Base-by-base conservation (phyloP, 139 green algal species). In the Chlamydomonas schloesseri region DNA sequence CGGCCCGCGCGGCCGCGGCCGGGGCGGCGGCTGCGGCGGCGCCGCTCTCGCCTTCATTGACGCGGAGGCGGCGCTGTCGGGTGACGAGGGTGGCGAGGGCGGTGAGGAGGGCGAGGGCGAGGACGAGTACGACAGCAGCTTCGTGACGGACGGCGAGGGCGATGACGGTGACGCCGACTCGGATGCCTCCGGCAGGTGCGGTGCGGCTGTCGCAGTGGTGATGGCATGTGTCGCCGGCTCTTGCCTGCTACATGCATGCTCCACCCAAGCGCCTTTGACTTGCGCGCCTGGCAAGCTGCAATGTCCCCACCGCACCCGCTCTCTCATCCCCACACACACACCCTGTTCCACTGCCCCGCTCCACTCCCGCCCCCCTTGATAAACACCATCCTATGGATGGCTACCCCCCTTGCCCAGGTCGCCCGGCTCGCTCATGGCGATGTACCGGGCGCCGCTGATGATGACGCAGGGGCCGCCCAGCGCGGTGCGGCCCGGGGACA, bases 111-210 rank as follows among this genome's bases (percentile, higher is more conserved):
- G 79, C 8, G 81, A 67, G 9, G 81, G 47, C 33, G 81, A 87
- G 24, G 81, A 79, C 33, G 81, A 5, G 17, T 87, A 87, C 81
- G 81, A 87, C 11, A 67, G 69, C 53, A 80, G 69, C 53, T 87
- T 87, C 21, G 81, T 87, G 53, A 87, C 81, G 26, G 69, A 87
- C n/a, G 81, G 81, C 4, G 70, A 53, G 31, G 80, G 47, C 64
- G 31, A 13, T 20, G 50, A 17, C 14, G 69, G 3, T 3, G 55
- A 72, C 34, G 65, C 46, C 2, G 69, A 87, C 26, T 70, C 53
- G 10, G 71, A 28, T 0, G 53, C 42, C 6, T 50, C 26, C 28
- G 69, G 53, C 68, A 87, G 81, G 68, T 78, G 69, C 3, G 81
- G 2, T 5, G 36, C 31, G 29, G 13, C 11, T 21, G 13, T 9